Evolutionary conservation across 2,329 filamentous ascomycete species (phyloP), one percentile per base, ranked within the genome.

Genomic region (Trichoderma lentiforme): DNA sequence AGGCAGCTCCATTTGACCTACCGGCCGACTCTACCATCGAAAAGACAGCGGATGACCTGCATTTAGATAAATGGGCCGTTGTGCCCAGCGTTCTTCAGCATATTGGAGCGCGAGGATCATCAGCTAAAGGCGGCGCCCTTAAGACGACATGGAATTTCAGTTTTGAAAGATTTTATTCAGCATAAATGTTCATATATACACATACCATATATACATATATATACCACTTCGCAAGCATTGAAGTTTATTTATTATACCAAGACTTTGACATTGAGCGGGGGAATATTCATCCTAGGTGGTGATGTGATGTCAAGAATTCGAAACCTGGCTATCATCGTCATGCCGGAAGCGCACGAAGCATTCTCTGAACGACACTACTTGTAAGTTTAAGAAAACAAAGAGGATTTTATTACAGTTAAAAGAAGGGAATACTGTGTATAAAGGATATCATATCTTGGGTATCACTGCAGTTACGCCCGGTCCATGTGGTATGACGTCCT

Each of bases 71-170:
- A 63, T 81, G 80, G 73, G 79, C 78, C 1, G 74, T 80, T 58
- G 77, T 79, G 2, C 79, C 79, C 6, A 79, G 78, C 12, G 76
- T 81, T 5, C 71, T 81, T 18, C 80, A 82, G 32, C 80, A 82
- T 71, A 74, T 79, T 4, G 80, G 80, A 8, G 74, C 77, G 7
- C 74, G 74, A 39, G 76, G 77, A 7, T 78, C 76, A 0, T 80
- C 79, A 0, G 77, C 75, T 6, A 57, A 71, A 32, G 78, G 76
- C 1, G 73, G 68, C 2, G 75, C 71, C 14, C 73, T 73, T 14
- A 80, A 78, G 61, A 73, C 73, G 6, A 79, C 78, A 1, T 80
- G 79, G 79, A 80, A 76, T 66, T 80, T 80, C 61, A 77, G 76
- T 28, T 80, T 80, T 70, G 78, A 80, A 71, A 56, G 72, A 8